phyloP scores from a whole-genome alignment of 108 stramenopile genomes.

The Cyclotella baltica region DNA sequence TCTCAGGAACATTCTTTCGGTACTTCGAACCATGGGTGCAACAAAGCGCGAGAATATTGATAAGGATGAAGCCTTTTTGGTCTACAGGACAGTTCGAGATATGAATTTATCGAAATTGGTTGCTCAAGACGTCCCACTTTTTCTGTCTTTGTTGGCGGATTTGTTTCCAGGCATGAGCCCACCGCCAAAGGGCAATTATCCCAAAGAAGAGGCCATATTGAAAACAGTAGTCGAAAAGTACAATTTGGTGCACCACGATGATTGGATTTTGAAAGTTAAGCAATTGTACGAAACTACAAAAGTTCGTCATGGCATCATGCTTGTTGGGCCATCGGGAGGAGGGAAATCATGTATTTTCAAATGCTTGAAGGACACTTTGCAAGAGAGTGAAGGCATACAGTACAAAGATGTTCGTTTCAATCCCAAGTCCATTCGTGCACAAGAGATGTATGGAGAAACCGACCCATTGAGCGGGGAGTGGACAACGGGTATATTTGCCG shows the following conservation, averaged over 20 bases:
- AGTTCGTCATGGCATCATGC: constrained; percentile 92
- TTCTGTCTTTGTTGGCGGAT: constrained; percentile 87
- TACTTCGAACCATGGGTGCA: constrained; percentile 88
- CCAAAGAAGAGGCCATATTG: constrained; percentile 76
- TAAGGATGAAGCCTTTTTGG: constrained; percentile 77
- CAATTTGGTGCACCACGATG: constrained; percentile 63
- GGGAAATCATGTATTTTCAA: constrained; percentile 92
- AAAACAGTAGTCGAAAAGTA: constrained; percentile 67
- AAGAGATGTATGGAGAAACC: constrained; percentile 95
- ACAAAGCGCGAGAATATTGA: constrained; percentile 87
- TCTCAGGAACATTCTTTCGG: constrained; percentile 88
- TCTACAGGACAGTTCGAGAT: constrained; percentile 91
- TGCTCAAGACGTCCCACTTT: constrained; percentile 92
- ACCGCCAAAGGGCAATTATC: constrained; percentile 85
- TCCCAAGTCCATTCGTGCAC: constrained; percentile 91
- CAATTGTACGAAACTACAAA: constrained; percentile 87
- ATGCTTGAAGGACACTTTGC: constrained; percentile 74
- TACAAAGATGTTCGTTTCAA: constrained; percentile 88
- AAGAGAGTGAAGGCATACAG: constrained; percentile 70
- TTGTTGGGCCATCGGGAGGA: constrained; percentile 89
- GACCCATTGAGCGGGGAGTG: constrained; percentile 91
- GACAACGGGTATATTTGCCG: constrained; percentile 93
- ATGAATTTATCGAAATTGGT: constrained; percentile 94
- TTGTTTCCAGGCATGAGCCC: constrained; percentile 81
- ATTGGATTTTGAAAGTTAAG: constrained; percentile 88